Evolutionary conservation across 2,329 filamentous ascomycete species (phyloP).

Genomic region (Diaporthe helianthi): DNA sequence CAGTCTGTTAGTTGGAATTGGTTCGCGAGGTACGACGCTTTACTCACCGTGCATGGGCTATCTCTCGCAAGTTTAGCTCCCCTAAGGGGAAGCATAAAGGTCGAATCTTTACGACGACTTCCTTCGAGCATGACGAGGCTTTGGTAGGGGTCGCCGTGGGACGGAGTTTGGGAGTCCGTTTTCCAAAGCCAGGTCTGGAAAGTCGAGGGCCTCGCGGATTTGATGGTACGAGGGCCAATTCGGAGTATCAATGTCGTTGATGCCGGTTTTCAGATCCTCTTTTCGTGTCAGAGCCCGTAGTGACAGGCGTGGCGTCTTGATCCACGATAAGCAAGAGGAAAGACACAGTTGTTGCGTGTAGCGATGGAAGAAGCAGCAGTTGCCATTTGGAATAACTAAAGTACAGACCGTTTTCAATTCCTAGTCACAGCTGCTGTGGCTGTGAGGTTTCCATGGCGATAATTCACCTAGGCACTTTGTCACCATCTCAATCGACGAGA

Average conservation of each 20-base stretch:
- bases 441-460: not conserved
- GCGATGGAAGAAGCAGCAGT: not conserved
- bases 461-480: not conserved
- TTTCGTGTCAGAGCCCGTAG: no score
- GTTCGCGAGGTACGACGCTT: accelerated
- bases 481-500: not conserved
- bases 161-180: not conserved
- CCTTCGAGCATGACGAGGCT: not conserved
- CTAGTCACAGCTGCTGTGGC: not conserved
- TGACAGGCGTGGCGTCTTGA: not conserved
- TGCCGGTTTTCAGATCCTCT: not conserved
- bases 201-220: not conserved
- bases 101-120: no score
- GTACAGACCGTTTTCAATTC: not conserved
- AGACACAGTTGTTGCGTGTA: not conserved
- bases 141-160: not conserved
- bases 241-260: no score
- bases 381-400: no score
- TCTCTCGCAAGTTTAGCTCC: accelerated
- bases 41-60: not conserved
- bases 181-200: slow-evolving; percentile 7
- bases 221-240: not conserved
- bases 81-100: not conserved
- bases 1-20: not conserved
- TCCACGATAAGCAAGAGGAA: not conserved